phyloP scores from a whole-genome alignment of 140 eudicot genomes.

The Stevia rebaudiana region DNA sequence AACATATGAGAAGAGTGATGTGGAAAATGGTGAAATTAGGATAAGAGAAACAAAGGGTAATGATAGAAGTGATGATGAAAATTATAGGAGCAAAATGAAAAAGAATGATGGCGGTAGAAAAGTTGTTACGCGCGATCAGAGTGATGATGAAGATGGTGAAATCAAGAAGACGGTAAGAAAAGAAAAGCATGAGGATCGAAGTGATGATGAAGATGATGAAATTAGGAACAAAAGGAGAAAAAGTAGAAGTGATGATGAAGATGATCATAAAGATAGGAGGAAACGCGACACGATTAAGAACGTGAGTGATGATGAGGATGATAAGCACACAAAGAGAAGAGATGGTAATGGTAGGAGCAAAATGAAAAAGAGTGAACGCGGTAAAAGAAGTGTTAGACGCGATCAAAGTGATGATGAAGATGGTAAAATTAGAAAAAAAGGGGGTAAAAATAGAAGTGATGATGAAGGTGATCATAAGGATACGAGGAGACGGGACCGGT shows the following conservation, averaged over 20 bases:
- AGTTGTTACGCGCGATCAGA: not conserved
- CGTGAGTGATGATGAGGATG: slow-evolving; percentile 24
- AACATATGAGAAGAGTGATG: slow-evolving; percentile 11
- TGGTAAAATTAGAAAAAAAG: slow-evolving; percentile 4
- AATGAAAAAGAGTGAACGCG: not conserved
- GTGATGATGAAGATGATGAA: slow-evolving; percentile 16
- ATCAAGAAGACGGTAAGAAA: slow-evolving; percentile 12
- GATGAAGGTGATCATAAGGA: slow-evolving; percentile 12
- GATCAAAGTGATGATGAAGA: not conserved
- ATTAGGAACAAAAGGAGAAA: slow-evolving; percentile 11
- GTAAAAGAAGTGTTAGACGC: no score
- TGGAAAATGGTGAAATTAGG: slow-evolving; percentile 23
- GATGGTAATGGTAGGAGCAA: not conserved
- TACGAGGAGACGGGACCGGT: slow-evolving; percentile 17
- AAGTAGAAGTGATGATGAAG: slow-evolving; percentile 30
- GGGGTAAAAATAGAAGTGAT: slow-evolving; percentile 23
- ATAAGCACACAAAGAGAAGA: slow-evolving; percentile 7
- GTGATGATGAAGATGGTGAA: slow-evolving; percentile 27
- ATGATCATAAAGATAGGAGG: slow-evolving; percentile 17
- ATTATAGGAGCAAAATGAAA: not conserved
- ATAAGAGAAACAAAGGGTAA: slow-evolving; percentile 1
- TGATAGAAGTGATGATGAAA: slow-evolving; percentile 8
- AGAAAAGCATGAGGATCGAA: not conserved
- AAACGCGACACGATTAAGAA: slow-evolving; percentile 24
- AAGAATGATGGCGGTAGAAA: not conserved